phyloP scores from a whole-genome alignment of 768 basidiomycete species.

The Suillus discolor region DNA sequence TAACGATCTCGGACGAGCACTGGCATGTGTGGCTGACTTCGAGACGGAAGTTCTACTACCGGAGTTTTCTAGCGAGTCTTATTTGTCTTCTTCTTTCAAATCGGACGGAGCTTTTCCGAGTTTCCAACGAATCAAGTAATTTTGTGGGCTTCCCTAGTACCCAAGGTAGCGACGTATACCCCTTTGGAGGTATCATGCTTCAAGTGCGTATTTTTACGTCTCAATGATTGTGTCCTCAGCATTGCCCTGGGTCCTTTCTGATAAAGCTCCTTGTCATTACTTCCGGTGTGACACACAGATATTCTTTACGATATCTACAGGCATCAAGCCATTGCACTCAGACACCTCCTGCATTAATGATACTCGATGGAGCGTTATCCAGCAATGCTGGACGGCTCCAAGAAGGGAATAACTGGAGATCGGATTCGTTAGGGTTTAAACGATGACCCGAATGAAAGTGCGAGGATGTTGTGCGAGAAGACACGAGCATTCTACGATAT shows the following conservation, averaged over 20 bases:
- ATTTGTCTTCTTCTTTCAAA: constrained; percentile 12
- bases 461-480: constrained; percentile 72
- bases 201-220: constrained; percentile 31
- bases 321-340: constrained; percentile 10
- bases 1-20: constrained; percentile 8
- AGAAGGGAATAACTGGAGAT: constrained; percentile 42
- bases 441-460: constrained; percentile 75
- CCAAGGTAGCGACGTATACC: constrained; percentile 10
- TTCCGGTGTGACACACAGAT: constrained; percentile 20
- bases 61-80: constrained; percentile 11
- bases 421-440: constrained; percentile 53
- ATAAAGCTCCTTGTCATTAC: constrained; percentile 26
- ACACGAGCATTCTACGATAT: constrained; percentile 60
- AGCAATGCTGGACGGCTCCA: constrained; percentile 22
- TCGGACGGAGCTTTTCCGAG: constrained; percentile 11
- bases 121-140: neutral
- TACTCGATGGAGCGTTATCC: constrained; percentile 12
- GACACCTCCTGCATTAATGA: neutral
- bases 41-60: constrained; percentile 8
- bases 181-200: constrained; percentile 31
- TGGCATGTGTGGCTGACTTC: constrained; percentile 7
- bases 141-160: neutral
- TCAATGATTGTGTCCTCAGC: neutral
- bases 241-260: constrained; percentile 12
- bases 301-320: constrained; percentile 19